Evolutionary conservation across 495 filamentous ascomycete genomes (phyloP), one percentile per base, ranked within the genome.

Genomic region (Neurospora sp.): DNA sequence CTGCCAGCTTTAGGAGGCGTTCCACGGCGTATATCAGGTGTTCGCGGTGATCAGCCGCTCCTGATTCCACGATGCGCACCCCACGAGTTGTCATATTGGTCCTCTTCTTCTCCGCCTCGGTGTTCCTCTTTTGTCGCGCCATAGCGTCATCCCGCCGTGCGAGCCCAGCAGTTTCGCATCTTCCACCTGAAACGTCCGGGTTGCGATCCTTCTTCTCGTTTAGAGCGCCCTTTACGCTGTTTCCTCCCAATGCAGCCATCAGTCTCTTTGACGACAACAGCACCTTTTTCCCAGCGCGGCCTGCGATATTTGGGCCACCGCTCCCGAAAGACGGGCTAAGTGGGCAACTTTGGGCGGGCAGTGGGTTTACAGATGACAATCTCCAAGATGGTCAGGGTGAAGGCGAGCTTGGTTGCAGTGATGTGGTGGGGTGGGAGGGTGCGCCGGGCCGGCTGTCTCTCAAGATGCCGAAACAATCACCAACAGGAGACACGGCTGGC

Each of bases 261-360:
- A 97, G 93, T 76, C 90, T 99, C 53, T 97, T 93, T 73, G 94
- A 99, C 82, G 96, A 99, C 80, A 98, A 98, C 79, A 97, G 93
- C 48, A 99, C 96, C 6, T 97, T 95, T 75, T 99, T 99, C 83
- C 83, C 96, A 22, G 94, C 96, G 66, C 87, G 96, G 44, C 96
- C 96, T 72, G 96, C 96, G 48, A 94, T 93, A 69, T 99, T 98
- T 81, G 96, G 96, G 1, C 93, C 96, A 3, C 78, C 90, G 2
- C 81, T 99, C 38, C 92, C 93, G 1, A 80, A 82, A 31, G 87
- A 89, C 70, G 94, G 94, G 35, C 83, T 97, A 66, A 94, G 92
- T 75, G 93, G 93, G 18, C 92, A 91, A 78, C 80, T 97, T 59
- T 97, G 94, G 94, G 89, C 96, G 68, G 94, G 94, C 12, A 94